These are phyloP conservation scores for Dalechampia spathulata DNA, from an alignment of 441 rosid species.

Conservation along the genomic window DNA sequence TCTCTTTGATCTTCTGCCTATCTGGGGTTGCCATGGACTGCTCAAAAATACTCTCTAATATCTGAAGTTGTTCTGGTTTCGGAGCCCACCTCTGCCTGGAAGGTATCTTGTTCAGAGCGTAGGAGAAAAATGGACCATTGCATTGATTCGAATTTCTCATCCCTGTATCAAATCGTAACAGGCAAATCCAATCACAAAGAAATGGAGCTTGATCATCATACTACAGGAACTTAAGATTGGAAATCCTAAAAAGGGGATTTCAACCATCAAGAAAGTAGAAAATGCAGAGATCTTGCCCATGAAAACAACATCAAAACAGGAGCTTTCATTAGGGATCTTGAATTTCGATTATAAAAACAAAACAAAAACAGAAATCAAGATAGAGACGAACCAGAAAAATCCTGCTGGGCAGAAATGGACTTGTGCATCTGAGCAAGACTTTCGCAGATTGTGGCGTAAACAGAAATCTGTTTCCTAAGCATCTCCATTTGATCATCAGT, in stretches of 20 bases:
- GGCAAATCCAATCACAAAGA: too few species aligned
- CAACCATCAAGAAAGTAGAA: too few species aligned
- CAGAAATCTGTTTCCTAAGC: conserved; percentile 73
- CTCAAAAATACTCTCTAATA: conserved; percentile 54
- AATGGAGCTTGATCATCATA: too few species aligned
- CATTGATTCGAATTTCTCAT: conserved; percentile 39
- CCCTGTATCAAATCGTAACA: conserved; percentile 15
- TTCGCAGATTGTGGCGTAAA: conserved; percentile 57
- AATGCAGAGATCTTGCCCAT: too few species aligned
- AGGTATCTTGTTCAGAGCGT: conserved; percentile 38
- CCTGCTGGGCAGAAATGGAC: conserved; percentile 37
- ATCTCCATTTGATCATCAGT: conserved; percentile 89
- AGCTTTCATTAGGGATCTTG: too few species aligned
- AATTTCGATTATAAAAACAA: not conserved
- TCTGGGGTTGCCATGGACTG: conserved; percentile 62
- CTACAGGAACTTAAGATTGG: too few species aligned
- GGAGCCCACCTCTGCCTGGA: conserved; percentile 88
- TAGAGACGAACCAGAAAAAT: conserved; percentile 32
- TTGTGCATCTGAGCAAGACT: conserved; percentile 71
- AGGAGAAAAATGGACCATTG: conserved; percentile 38
- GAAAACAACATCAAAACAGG: too few species aligned
- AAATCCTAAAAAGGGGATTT: too few species aligned
- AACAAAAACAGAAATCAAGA: not conserved
- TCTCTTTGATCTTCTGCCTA: conserved; percentile 59
- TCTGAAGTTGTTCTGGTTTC: conserved; percentile 55